Conservation (phyloP, 2,329 filamentous ascomycete genomes). For the Aspergillus felis region DNA sequence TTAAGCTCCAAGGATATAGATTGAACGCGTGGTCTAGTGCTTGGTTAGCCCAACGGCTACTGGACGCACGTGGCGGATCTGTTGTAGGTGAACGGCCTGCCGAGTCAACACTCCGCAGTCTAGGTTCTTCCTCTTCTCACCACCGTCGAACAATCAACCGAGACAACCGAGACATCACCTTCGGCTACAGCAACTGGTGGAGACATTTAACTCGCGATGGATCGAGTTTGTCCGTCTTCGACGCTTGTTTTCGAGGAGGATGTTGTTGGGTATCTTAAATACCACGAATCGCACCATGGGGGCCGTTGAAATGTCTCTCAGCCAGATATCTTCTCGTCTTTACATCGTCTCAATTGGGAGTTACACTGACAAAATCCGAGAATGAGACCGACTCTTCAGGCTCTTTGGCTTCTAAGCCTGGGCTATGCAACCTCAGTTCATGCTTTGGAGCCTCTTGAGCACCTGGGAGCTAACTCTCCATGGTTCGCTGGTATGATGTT, state of each 20-base stretch:
- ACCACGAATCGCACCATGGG: not conserved
- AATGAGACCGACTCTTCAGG: slow-evolving; percentile 6
- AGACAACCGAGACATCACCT: not conserved
- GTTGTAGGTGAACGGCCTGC: slow-evolving; percentile 6
- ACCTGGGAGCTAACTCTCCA: slow-evolving; percentile 53
- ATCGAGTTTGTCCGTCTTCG: not conserved
- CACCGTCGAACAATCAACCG: not conserved
- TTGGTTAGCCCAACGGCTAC: not conserved
- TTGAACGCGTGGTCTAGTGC: not conserved
- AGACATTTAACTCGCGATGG: not conserved
- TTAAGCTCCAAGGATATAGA: not conserved
- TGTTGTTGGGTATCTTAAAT: not conserved
- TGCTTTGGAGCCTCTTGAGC: slow-evolving; percentile 40
- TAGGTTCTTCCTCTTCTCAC: not conserved
- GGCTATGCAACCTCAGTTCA: slow-evolving; percentile 6
- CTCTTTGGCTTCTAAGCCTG: slow-evolving; percentile 7
- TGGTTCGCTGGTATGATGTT: slow-evolving; percentile 46
- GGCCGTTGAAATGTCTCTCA: not conserved
- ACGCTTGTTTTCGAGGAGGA: not conserved
- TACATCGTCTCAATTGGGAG: not conserved
- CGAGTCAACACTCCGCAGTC: slow-evolving; percentile 1
- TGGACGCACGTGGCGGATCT: slow-evolving; percentile 10
- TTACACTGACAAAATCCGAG: not conserved
- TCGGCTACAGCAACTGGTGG: not conserved
- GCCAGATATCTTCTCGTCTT: not conserved